A percentile compares a stretch with the other conserved stretches of the same genome.
Conservation (phyloP, 2,329 filamentous ascomycete genomes). For the Camptophora hylomeconis region DNA sequence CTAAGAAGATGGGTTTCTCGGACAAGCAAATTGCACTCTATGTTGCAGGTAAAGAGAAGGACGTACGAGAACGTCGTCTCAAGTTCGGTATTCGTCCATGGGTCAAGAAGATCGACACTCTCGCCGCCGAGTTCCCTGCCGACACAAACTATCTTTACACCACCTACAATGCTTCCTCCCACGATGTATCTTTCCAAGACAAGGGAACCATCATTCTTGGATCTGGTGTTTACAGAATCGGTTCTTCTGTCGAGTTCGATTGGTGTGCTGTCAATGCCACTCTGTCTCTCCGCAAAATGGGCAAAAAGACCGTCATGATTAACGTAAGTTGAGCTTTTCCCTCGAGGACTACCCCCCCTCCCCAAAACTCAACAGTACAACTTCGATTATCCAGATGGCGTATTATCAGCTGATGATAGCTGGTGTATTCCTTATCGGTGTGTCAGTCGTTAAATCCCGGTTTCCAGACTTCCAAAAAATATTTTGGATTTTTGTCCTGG, state of each 20-base stretch:
- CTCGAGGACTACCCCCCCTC: no score
- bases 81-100: conserved; percentile 83
- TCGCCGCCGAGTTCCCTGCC: conserved; percentile 91
- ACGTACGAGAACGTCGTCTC: conserved; percentile 73
- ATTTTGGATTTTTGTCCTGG: background rate
- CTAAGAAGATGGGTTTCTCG: conserved; percentile 96
- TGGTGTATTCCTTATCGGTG: no score
- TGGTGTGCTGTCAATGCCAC: conserved; percentile 94
- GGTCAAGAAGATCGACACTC: conserved; percentile 97
- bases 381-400: no score
- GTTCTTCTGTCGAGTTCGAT: conserved; percentile 95
- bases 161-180: conserved; percentile 88
- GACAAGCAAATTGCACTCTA: conserved; percentile 87
- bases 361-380: no score
- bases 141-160: conserved; percentile 95
- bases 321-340: conserved; percentile 46
- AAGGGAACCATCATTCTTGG: conserved; percentile 82
- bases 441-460: no score
- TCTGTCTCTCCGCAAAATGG: conserved; percentile 67
- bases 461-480: no score
- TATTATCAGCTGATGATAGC: no score
- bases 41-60: conserved; percentile 74
- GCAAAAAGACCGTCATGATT: conserved; percentile 96
- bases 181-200: conserved; percentile 90
- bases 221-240: conserved; percentile 93